A percentile compares a stretch with the other conserved stretches of the same genome.
Evolutionary conservation across 306 rosid genomes (phyloP).

Genomic region (Cyamopsis tetragonoloba): DNA sequence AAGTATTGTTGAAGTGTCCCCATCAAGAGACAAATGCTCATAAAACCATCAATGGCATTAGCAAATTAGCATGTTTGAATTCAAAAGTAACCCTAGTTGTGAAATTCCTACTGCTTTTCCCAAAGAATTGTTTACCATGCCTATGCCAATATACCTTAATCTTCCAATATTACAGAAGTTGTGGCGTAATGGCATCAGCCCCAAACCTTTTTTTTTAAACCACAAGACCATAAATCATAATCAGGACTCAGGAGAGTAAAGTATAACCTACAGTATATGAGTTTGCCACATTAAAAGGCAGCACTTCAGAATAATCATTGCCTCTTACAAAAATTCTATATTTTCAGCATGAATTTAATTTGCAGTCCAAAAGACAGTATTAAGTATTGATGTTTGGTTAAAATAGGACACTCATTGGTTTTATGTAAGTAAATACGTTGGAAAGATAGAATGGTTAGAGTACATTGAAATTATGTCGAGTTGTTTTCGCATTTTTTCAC

Average conservation of each 20-base stretch:
- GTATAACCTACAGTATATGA: neutral
- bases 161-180: neutral
- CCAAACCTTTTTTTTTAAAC: neutral
- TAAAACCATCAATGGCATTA: neutral
- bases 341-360: neutral
- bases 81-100: neutral
- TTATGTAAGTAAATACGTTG: neutral
- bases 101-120: neutral
- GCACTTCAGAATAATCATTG: neutral
- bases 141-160: neutral
- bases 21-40: neutral
- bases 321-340: neutral
- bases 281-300: neutral
- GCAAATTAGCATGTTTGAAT: neutral
- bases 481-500: neutral
- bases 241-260: neutral
- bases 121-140: neutral
- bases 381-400: neutral
- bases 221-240: neutral
- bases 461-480: neutral
- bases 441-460: neutral
- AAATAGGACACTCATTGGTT: neutral
- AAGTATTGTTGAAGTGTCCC: neutral
- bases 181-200: neutral
- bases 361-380: neutral